Percentiles rank a stretch among this genome's conserved stretches.
Evolutionary conservation across 345 rosid genomes (phyloP).

Genomic region (Schrenkiella parvula): DNA sequence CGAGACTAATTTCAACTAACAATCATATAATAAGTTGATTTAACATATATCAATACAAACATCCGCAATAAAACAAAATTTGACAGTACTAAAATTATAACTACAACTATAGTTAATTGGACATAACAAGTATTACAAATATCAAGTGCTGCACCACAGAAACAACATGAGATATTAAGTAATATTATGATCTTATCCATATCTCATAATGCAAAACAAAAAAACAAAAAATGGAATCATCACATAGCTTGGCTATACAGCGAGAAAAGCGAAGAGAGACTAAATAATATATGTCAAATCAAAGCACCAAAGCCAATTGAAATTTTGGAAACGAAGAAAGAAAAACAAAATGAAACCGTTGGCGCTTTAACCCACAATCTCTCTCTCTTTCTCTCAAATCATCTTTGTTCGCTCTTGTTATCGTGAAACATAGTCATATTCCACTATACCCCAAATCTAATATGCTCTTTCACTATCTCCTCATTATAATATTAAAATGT

Average conservation of each 20-base stretch:
- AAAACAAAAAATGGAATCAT: neutral
- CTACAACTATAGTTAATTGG: neutral
- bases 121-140: neutral
- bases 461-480: constrained; percentile 28
- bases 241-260: constrained; percentile 6
- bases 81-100: neutral
- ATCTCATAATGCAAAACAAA: neutral
- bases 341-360: constrained; percentile 21
- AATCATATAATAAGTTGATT: neutral
- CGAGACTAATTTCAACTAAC: neutral
- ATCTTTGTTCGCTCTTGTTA: constrained; percentile 19
- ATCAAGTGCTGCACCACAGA: constrained; percentile 2
- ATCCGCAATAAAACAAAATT: neutral
- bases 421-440: constrained; percentile 27
- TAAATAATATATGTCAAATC: neutral
- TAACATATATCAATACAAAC: neutral
- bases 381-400: constrained; percentile 7
- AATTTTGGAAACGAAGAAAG: constrained; percentile 6
- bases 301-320: constrained; percentile 16
- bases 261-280: neutral
- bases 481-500: neutral
- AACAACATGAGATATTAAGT: neutral
- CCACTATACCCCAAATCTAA: constrained; percentile 24
- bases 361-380: constrained; percentile 31
- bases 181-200: constrained; percentile 19